Conservation (phyloP, 1,284 basidiomycete genomes). For the Melampsora americana region DNA sequence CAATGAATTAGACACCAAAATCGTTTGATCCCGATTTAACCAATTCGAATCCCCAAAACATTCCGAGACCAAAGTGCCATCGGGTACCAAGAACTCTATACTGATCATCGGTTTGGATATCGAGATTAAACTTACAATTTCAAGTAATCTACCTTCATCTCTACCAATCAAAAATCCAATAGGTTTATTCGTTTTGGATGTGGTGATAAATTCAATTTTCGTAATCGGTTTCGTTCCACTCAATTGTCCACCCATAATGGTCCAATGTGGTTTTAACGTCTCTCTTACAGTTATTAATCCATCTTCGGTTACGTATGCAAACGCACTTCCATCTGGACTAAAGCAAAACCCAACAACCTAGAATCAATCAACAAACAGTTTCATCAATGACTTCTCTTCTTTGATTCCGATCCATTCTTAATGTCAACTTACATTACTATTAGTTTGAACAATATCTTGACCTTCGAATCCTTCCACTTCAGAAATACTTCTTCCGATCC, state of each 20-base stretch:
- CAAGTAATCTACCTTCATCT: conserved; percentile 10
- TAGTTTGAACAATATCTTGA: conserved; percentile 28
- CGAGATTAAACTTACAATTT: conserved; percentile 17
- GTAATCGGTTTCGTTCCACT: conserved; percentile 3
- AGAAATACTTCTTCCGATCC: conserved; percentile 3
- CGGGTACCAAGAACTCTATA: conserved; percentile 5
- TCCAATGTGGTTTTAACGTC: conserved; percentile 35
- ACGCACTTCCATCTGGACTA: conserved; percentile 36
- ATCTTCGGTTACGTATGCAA: conserved; percentile 31
- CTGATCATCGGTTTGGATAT: conserved; percentile 13
- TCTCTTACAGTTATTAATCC: conserved; percentile 23
- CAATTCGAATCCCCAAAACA: conserved; percentile 32
- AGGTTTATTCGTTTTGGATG: background rate
- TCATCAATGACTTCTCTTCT: background rate
- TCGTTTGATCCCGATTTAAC: conserved; percentile 19
- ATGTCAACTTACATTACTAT: conserved; percentile 6
- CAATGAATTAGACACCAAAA: conserved; percentile 36
- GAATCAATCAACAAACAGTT: background rate
- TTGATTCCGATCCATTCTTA: no score
- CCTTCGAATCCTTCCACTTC: conserved; percentile 35
- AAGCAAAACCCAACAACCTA: conserved; percentile 34
- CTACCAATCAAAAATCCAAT: conserved; percentile 21
- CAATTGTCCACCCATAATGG: conserved; percentile 37
- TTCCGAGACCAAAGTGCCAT: background rate
- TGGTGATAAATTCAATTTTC: conserved; percentile 31